phyloP scores from a whole-genome alignment of 1,284 basidiomycete species.

The Cryptococcus sp. region DNA sequence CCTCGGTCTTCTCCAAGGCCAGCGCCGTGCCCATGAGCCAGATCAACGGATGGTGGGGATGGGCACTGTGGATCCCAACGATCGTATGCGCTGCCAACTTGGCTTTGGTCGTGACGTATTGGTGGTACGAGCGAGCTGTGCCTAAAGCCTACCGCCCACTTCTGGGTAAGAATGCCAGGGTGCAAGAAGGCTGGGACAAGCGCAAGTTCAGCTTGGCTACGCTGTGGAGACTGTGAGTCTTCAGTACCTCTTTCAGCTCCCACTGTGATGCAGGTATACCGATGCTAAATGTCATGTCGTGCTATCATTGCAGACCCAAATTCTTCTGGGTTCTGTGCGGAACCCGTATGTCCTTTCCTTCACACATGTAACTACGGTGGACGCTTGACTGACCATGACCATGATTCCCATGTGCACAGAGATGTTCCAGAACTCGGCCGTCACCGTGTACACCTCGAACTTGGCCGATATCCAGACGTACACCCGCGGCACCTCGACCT shows the following conservation, averaged over 20 bases:
- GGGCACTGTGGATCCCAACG: constrained; percentile 51
- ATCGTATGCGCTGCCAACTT: constrained; percentile 42
- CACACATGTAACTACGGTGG: neutral
- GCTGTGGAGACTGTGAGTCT: constrained; percentile 24
- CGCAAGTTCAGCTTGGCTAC: constrained; percentile 20
- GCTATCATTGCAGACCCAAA: constrained; percentile 24
- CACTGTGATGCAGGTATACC: too few species aligned
- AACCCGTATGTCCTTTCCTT: constrained; percentile 21
- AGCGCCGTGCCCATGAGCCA: constrained; percentile 50
- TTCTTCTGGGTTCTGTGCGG: constrained; percentile 46
- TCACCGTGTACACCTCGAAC: constrained; percentile 51
- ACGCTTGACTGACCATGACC: constrained; percentile 4
- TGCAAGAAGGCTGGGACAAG: constrained; percentile 27
- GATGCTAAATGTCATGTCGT: too few species aligned
- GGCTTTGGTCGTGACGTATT: constrained; percentile 42
- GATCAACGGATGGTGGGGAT: constrained; percentile 50
- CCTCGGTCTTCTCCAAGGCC: constrained; percentile 37
- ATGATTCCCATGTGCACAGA: too few species aligned
- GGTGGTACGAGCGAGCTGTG: constrained; percentile 45
- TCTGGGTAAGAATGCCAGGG: constrained; percentile 29
- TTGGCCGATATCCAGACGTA: constrained; percentile 53
- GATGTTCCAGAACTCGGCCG: constrained; percentile 49
- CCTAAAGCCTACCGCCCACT: constrained; percentile 38
- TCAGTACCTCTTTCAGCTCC: too few species aligned
- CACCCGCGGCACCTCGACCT: constrained; percentile 49